phyloP scores from a whole-genome alignment of 257 asterid genomes.

The Jacaranda copaia region DNA sequence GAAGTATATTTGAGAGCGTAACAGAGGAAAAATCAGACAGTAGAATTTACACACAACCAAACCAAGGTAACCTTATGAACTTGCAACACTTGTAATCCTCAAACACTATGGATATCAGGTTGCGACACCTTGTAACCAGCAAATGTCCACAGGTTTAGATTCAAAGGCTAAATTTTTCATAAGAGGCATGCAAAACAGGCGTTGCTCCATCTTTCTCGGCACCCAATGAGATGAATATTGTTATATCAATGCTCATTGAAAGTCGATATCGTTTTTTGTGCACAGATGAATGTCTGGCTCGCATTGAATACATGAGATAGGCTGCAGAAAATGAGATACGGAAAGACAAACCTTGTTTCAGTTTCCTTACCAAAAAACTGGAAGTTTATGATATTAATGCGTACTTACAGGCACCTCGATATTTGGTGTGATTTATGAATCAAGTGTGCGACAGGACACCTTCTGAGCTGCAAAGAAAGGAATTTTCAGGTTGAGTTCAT shows the following conservation, averaged over 20 bases:
- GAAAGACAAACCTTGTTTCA: constrained; percentile 28
- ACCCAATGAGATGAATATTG: background rate
- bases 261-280: no score
- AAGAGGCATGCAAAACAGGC: background rate
- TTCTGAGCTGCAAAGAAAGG: constrained; percentile 72
- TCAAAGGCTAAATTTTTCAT: background rate
- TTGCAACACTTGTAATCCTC: background rate
- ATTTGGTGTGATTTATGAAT: constrained; percentile 29
- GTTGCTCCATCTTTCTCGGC: background rate
- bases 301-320: constrained; percentile 19
- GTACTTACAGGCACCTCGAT: constrained; percentile 19
- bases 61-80: background rate
- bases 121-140: background rate
- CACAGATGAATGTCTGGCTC: constrained; percentile 28
- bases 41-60: no score
- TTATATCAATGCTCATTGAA: background rate
- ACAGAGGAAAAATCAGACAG: no score
- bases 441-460: constrained; percentile 79
- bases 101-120: background rate
- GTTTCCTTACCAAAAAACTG: constrained; percentile 23
- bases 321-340: constrained; percentile 27
- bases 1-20: no score
- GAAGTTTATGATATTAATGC: background rate
- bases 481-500: background rate
- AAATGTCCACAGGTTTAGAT: background rate